Conservation (phyloP, 805 yeast genomes). For the Wickerhamiella qilinensis region DNA sequence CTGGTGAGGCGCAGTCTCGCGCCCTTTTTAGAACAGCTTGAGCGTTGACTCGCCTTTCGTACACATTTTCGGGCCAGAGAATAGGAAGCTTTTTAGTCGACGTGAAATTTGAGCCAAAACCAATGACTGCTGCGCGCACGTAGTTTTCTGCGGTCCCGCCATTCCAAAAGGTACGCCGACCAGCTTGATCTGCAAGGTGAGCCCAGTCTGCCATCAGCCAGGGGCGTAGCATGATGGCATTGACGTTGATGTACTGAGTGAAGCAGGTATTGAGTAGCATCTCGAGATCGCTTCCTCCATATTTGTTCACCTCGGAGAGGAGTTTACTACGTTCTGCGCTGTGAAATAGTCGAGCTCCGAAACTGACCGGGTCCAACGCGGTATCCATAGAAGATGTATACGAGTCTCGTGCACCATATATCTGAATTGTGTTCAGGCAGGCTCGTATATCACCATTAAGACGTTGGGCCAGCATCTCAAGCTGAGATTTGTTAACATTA, state of each 20-base stretch:
- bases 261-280: background rate
- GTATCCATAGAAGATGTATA: background rate
- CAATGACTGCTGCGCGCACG: conserved; percentile 1
- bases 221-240: conserved; percentile 2
- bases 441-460: conserved; percentile 4
- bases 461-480: background rate
- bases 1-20: background rate
- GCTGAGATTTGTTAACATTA: background rate
- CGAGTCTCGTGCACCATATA: background rate
- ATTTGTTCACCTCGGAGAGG: background rate
- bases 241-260: conserved; percentile 2
- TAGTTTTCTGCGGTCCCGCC: background rate
- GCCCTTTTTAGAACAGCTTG: background rate
- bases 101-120: conserved; percentile 2
- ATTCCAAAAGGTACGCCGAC: background rate
- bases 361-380: background rate
- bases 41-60: background rate
- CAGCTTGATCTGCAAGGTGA: background rate
- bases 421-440: background rate
- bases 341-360: background rate
- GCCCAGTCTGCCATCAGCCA: conserved; percentile 5
- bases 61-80: background rate
- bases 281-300: conserved; percentile 1
- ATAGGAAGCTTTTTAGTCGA: background rate
- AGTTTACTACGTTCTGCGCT: background rate